Percentiles rank a stretch among this genome's conserved stretches.
Evolutionary conservation across 2,329 filamentous ascomycete species (phyloP).

Genomic region (Bisporella sp.): DNA sequence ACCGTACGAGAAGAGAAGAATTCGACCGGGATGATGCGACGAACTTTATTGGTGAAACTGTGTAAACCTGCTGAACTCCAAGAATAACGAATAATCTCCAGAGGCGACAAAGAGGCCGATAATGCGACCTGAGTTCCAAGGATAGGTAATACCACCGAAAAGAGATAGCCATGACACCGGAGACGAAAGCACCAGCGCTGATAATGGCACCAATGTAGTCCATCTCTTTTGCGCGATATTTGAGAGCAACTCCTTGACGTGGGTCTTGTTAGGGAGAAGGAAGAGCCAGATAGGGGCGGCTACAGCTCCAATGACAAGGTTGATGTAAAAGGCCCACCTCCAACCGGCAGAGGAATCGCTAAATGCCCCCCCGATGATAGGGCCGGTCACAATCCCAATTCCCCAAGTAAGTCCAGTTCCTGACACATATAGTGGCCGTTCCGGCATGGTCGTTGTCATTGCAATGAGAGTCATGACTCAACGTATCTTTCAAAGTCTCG

Average conservation of each 20-base stretch:
- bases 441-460: no score
- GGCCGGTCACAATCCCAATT: no score
- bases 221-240: conserved; percentile 19
- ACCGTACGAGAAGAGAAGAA: conserved; percentile 32
- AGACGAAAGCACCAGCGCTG: conserved; percentile 21
- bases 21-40: conserved; percentile 11
- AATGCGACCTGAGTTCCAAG: conserved; percentile 12
- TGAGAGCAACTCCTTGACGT: conserved; percentile 2
- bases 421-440: no score
- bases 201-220: conserved; percentile 9
- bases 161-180: conserved; percentile 20
- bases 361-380: no score
- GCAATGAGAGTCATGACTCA: no score
- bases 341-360: no score
- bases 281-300: conserved; percentile 30
- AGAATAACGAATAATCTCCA: conserved; percentile 19
- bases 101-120: conserved; percentile 33
- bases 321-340: no score
- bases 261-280: conserved; percentile 33
- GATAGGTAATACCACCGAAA: conserved; percentile 21
- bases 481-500: no score
- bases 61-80: conserved; percentile 8
- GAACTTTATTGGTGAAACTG: conserved; percentile 3
- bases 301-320: conserved; percentile 1
- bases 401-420: no score